Base-by-base conservation (phyloP, 371 early-diverging fungal genomes). In the Actinomortierella wolfii region DNA sequence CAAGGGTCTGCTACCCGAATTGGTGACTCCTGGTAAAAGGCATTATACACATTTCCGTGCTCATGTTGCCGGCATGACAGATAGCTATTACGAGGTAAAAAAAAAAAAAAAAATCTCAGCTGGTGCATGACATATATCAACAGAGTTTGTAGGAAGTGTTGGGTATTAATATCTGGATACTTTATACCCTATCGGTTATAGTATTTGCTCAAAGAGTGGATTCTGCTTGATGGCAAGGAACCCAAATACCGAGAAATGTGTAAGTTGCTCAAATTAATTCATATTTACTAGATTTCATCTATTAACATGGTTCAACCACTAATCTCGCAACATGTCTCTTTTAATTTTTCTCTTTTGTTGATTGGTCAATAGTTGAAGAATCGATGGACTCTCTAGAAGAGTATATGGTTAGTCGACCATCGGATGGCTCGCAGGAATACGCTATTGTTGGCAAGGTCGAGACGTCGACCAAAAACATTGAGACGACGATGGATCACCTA, bases 181-280 rank as follows among this genome's bases (percentile, higher is more conserved):
- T 4, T 15, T 45, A 17, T 17, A 45, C 17, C 20, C 45, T 4
- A 43, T 29, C 43, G 29, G 42, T 47, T 21, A 2, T 75, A 92
- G 84, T 93, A 92, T 61, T 80, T 91, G 56, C 73, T 92, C 17
- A 92, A 93, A 65, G 79, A 89, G 46, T 89, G 87, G 77, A 52
- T 92, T 9, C 56, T 83, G 23, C 62, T 79, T 21, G 82, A 85
- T 66, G 89, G 81, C 61, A 73, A 59, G 53, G 70, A 63, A 45
- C 79, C 77, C 21, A 78, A 77, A 53, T 85, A 81, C 79, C 78
- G 66, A 25, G 67, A 73, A 62, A 80, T 78, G 71, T 83, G 86
- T 91, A 87, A 49, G 67, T 79, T 41, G 46, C 48, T 43, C 41
- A 47, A 34, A 11, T 6, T 49, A 21, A 53, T 43, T 52, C 64